These are phyloP conservation scores for Candida hungchunana DNA, from an alignment of 805 yeast genomes.

Conservation along the genomic window DNA sequence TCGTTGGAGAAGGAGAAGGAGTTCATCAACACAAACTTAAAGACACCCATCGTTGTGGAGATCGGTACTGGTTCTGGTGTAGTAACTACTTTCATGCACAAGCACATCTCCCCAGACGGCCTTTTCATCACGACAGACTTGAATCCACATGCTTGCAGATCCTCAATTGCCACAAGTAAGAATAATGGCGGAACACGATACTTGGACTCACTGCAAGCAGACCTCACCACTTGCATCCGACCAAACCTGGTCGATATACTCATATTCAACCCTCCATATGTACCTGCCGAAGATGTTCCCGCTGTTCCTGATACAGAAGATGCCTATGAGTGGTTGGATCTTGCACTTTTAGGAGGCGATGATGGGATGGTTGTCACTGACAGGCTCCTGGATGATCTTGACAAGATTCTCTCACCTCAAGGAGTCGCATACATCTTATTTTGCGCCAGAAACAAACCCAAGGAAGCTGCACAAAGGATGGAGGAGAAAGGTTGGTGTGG, in stretches of 20 bases:
- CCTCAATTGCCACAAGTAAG: conserved; percentile 44
- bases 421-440: conserved; percentile 89
- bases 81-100: conserved; percentile 71
- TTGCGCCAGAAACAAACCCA: conserved; percentile 88
- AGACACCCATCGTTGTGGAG: conserved; percentile 62
- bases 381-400: conserved; percentile 51
- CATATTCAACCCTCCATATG: conserved; percentile 95
- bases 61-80: conserved; percentile 93
- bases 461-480: conserved; percentile 49
- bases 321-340: conserved; percentile 72
- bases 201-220: conserved; percentile 52
- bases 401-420: conserved; percentile 41
- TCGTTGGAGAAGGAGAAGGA: conserved; percentile 59
- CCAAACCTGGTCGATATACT: conserved; percentile 57
- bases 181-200: conserved; percentile 28
- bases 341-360: conserved; percentile 85
- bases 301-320: conserved; percentile 43
- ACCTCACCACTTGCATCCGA: conserved; percentile 49
- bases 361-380: conserved; percentile 89
- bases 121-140: conserved; percentile 70
- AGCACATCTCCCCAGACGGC: conserved; percentile 49
- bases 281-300: conserved; percentile 81
- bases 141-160: conserved; percentile 69
- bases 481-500: conserved; percentile 47
- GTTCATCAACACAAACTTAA: conserved; percentile 31